These are phyloP conservation scores for Cyclotella distinguenda DNA, from an alignment of 108 stramenopile species.

Conservation along the genomic window DNA sequence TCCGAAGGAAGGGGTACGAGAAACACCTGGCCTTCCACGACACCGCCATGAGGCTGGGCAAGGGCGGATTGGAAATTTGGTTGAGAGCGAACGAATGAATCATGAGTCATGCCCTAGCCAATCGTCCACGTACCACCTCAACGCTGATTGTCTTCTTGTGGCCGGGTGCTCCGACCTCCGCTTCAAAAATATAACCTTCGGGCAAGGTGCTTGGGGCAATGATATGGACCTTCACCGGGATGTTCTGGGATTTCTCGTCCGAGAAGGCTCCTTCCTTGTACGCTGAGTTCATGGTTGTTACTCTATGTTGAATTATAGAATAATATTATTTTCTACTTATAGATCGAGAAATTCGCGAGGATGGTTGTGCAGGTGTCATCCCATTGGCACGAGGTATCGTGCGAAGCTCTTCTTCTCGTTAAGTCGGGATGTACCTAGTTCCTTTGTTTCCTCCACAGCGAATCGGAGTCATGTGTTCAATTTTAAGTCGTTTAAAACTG, in stretches of 20 bases:
- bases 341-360: too few species aligned
- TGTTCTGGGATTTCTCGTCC: slow-evolving; percentile 11
- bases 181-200: slow-evolving; percentile 80
- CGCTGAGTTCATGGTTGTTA: too few species aligned
- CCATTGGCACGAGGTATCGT: too few species aligned
- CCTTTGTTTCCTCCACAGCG: too few species aligned
- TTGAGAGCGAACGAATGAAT: background rate
- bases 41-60: slow-evolving; percentile 65
- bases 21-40: slow-evolving; percentile 76
- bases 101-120: background rate
- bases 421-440: too few species aligned
- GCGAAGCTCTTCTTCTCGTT: too few species aligned
- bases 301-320: too few species aligned
- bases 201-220: slow-evolving; percentile 80
- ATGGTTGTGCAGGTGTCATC: too few species aligned
- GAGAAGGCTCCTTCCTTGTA: slow-evolving; percentile 40
- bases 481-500: too few species aligned
- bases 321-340: too few species aligned
- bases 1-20: slow-evolving; percentile 56
- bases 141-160: slow-evolving; percentile 40
- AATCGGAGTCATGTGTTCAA: too few species aligned
- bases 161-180: slow-evolving; percentile 57
- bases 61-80: background rate
- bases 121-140: slow-evolving; percentile 27
- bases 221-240: slow-evolving; percentile 49